These are phyloP conservation scores for Saccharomycopsis fermentans DNA, from an alignment of 805 yeast genomes.

Conservation along the genomic window DNA sequence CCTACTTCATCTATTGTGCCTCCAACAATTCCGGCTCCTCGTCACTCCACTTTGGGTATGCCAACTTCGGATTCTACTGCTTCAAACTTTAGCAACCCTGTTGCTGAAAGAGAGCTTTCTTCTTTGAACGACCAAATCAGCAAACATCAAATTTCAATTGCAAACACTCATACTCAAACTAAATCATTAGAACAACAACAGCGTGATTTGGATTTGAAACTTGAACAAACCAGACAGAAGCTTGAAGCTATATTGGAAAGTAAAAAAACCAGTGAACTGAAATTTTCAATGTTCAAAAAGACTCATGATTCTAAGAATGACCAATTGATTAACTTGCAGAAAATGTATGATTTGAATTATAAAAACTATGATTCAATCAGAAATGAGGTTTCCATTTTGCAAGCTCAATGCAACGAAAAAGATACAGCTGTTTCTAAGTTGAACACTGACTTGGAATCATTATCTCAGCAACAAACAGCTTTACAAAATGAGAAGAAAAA, in stretches of 20 bases:
- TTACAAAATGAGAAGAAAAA: conserved; percentile 65
- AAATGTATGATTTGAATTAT: conserved; percentile 45
- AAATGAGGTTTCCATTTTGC: conserved; percentile 64
- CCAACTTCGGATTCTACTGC: conserved; percentile 8
- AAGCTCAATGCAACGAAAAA: conserved; percentile 66
- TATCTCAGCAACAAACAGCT: conserved; percentile 46
- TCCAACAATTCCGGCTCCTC: conserved; percentile 9
- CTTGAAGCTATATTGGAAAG: conserved; percentile 53
- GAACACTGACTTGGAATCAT: conserved; percentile 31
- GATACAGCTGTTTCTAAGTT: conserved; percentile 29
- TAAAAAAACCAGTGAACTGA: conserved; percentile 65
- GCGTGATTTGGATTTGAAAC: conserved; percentile 55
- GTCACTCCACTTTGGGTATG: background rate
- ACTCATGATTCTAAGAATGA: conserved; percentile 72
- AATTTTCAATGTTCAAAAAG: conserved; percentile 52
- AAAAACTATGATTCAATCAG: conserved; percentile 60
- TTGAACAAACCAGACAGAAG: conserved; percentile 67
- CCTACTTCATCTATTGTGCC: conserved; percentile 20
- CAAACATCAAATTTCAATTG: conserved; percentile 74
- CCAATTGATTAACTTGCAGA: conserved; percentile 65
- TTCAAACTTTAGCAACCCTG: conserved; percentile 33
- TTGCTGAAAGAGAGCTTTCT: conserved; percentile 40
- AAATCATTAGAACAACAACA: conserved; percentile 71
- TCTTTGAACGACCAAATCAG: conserved; percentile 53
- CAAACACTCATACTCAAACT: conserved; percentile 77